These are phyloP conservation scores for Aurantiochytrium sp. DNA, from an alignment of 108 stramenopile species.

Conservation along the genomic window DNA sequence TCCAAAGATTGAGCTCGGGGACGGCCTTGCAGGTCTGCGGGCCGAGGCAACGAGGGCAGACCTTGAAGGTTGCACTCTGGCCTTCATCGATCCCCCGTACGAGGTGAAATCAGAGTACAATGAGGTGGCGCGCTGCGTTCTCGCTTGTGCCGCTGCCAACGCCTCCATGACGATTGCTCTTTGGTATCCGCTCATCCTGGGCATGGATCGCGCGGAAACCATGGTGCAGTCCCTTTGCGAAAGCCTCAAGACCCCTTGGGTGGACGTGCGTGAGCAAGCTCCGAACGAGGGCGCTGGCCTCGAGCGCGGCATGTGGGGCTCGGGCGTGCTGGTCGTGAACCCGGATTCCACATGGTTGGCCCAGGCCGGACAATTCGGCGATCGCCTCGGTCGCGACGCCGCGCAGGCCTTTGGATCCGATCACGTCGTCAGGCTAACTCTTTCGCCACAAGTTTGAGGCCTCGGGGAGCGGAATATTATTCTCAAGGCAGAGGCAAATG, in stretches of 20 bases:
- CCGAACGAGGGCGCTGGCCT: not conserved
- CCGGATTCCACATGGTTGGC: not conserved
- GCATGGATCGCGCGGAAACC: not conserved
- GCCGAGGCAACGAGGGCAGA: not conserved
- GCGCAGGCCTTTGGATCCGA: not conserved
- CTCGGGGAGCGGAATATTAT: too few species aligned
- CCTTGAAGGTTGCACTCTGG: not conserved
- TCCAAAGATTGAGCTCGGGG: not conserved
- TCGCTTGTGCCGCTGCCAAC: not conserved
- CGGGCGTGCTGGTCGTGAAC: not conserved
- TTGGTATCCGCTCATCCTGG: not conserved
- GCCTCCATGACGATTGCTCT: not conserved
- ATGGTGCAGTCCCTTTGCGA: not conserved
- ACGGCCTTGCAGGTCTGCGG: not conserved
- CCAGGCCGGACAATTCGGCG: not conserved
- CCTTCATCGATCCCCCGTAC: not conserved
- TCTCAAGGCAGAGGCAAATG: too few species aligned
- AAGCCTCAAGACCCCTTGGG: not conserved
- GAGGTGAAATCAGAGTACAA: not conserved
- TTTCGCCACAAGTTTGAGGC: too few species aligned
- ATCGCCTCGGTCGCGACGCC: not conserved
- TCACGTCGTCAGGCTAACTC: not conserved
- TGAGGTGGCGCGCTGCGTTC: not conserved
- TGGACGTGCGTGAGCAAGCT: not conserved
- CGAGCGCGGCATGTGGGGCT: not conserved